A percentile compares a stretch with the other conserved stretches of the same genome.
Evolutionary conservation across 495 filamentous ascomycete species (phyloP).

Genomic region (Hamigera avellanea): DNA sequence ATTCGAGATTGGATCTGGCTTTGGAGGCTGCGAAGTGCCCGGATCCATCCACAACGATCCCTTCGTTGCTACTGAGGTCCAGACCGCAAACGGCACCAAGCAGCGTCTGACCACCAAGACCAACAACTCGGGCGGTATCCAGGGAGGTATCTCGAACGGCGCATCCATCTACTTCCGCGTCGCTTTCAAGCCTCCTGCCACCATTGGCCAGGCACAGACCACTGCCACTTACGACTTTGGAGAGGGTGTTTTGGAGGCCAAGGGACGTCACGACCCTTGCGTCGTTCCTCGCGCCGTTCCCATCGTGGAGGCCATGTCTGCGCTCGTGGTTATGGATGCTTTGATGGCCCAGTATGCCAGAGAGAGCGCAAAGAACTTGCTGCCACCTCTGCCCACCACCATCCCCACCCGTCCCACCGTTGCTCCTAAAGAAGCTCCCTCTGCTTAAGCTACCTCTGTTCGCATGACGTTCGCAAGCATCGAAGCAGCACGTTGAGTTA

Average conservation of each 20-base stretch:
- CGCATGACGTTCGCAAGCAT: too few species aligned
- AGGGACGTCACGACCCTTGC: constrained; percentile 93
- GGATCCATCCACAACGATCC: constrained; percentile 91
- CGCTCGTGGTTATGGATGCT: constrained; percentile 86
- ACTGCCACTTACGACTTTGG: constrained; percentile 70
- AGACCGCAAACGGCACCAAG: constrained; percentile 28
- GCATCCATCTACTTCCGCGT: constrained; percentile 91
- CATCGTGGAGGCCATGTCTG: constrained; percentile 94
- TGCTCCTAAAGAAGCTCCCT: constrained; percentile 13
- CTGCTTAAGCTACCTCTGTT: too few species aligned
- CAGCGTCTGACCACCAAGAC: constrained; percentile 72
- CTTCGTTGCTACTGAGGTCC: constrained; percentile 51
- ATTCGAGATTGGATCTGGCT: constrained; percentile 93
- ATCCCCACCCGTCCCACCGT: constrained; percentile 22
- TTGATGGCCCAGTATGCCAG: constrained; percentile 75
- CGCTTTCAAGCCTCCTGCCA: constrained; percentile 92
- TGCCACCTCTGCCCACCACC: constrained; percentile 27
- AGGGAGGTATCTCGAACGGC: constrained; percentile 94
- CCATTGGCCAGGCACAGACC: constrained; percentile 82
- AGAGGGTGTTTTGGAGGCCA: constrained; percentile 76
- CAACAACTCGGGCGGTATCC: constrained; percentile 93
- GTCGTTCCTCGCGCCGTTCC: constrained; percentile 90
- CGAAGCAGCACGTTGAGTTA: too few species aligned
- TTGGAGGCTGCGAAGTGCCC: constrained; percentile 75
- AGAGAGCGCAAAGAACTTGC: constrained; percentile 30